Evolutionary conservation across 371 early-diverging fungal genomes (phyloP).

Genomic region (Basidiobolus meristosporus): DNA sequence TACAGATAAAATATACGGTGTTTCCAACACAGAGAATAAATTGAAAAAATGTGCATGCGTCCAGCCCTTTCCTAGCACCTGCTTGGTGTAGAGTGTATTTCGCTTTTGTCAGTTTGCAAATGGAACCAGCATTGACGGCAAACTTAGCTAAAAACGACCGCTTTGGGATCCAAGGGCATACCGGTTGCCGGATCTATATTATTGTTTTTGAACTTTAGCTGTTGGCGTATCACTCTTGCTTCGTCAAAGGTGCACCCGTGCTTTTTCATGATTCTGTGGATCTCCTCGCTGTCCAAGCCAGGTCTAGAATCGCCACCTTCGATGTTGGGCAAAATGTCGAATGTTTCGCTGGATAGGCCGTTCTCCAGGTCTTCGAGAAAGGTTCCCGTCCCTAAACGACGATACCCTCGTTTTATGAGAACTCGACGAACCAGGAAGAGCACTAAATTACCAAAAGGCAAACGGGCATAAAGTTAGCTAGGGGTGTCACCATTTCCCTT

Average conservation of each 20-base stretch:
- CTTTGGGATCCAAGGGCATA: constrained; percentile 57
- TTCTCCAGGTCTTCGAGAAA: constrained; percentile 42
- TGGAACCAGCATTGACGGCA: no score
- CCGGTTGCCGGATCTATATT: constrained; percentile 66
- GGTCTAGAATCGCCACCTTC: constrained; percentile 40
- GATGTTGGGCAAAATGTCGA: constrained; percentile 47
- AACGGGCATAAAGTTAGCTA: no score
- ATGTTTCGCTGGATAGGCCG: constrained; percentile 47
- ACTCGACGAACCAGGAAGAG: no score
- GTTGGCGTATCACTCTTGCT: constrained; percentile 57
- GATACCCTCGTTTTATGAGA: not conserved
- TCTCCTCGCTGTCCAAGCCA: constrained; percentile 50
- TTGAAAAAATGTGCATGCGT: no score
- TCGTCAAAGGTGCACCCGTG: constrained; percentile 57
- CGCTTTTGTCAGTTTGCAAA: no score
- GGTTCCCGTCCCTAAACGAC: constrained; percentile 12
- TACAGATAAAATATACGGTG: no score
- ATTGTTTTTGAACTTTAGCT: constrained; percentile 41
- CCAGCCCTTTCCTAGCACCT: no score
- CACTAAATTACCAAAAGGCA: no score
- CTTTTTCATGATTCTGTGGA: constrained; percentile 50
- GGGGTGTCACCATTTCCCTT: no score
- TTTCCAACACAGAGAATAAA: no score
- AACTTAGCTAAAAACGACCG: constrained; percentile 30
- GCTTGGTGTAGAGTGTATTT: no score